These are phyloP conservation scores for Annulohypoxylon truncatum DNA, from an alignment of 2,329 filamentous ascomycete species.

Conservation along the genomic window DNA sequence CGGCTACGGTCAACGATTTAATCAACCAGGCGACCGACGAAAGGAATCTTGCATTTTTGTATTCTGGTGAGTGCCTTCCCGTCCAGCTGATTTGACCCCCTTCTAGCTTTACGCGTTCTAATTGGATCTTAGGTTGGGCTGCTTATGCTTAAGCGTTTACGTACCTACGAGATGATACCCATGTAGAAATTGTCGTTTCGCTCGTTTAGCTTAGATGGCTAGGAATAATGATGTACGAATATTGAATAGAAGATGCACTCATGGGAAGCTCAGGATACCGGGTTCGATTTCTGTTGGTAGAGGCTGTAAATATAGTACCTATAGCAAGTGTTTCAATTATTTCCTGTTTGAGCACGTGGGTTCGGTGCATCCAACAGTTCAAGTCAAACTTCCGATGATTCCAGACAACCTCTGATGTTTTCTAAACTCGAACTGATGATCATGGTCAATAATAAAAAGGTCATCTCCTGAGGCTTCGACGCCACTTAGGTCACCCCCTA, in stretches of 20 bases:
- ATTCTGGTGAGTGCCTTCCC: conserved; percentile 70
- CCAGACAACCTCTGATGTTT: background rate
- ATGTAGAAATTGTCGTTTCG: conserved; percentile 17
- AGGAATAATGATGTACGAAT: conserved; percentile 58
- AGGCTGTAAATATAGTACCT: background rate
- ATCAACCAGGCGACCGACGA: conserved; percentile 97
- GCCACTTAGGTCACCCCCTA: background rate
- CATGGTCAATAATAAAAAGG: background rate
- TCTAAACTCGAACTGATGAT: background rate
- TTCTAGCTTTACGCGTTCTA: conserved; percentile 22
- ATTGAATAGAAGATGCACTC: conserved; percentile 53
- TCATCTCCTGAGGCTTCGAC: background rate
- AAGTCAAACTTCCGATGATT: background rate
- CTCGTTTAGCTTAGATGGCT: background rate
- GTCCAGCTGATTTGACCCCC: background rate
- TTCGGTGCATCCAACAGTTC: background rate
- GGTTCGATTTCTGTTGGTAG: background rate
- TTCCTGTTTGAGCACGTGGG: background rate
- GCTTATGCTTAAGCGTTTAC: conserved; percentile 53
- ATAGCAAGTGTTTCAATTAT: background rate
- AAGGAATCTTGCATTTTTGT: conserved; percentile 89
- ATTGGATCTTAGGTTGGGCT: conserved; percentile 54
- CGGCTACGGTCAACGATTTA: conserved; percentile 94
- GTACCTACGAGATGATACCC: conserved; percentile 22
- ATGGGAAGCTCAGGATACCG: background rate